Percentiles rank a stretch among this genome's conserved stretches.
Conservation (phyloP, 345 rosid genomes). For the Aurinia saxatilis region DNA sequence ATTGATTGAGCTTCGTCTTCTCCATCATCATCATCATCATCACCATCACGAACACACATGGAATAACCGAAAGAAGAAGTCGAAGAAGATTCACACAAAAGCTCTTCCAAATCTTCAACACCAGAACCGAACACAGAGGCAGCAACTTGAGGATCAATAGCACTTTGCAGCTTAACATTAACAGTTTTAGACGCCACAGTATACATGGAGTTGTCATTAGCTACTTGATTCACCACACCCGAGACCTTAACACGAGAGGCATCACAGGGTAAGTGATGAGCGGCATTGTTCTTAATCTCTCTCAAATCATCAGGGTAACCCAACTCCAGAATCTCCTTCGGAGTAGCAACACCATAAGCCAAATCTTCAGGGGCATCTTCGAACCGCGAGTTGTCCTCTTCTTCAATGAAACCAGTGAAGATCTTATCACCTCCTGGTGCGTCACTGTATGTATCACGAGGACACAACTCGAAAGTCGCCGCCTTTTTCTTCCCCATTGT, state of each 20-base stretch:
- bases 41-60: conserved; percentile 20
- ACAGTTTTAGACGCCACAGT: conserved; percentile 56
- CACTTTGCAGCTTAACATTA: conserved; percentile 49
- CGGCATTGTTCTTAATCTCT: conserved; percentile 68
- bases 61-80: conserved; percentile 77
- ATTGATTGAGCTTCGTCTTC: conserved; percentile 56
- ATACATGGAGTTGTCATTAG: conserved; percentile 39
- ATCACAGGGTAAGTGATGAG: conserved; percentile 59
- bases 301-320: conserved; percentile 92
- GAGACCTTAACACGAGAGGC: conserved; percentile 63
- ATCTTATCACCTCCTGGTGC: conserved; percentile 59
- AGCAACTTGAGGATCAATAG: conserved; percentile 76
- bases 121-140: conserved; percentile 85
- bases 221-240: conserved; percentile 30
- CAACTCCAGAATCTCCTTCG: conserved; percentile 73
- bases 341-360: no score
- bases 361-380: no score
- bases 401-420: conserved; percentile 34
- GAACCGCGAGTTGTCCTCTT: no score
- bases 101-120: conserved; percentile 64
- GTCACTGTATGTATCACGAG: conserved; percentile 69
- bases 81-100: conserved; percentile 43
- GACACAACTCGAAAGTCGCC: conserved; percentile 67
- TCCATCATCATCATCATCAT: conserved; percentile 43
- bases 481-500: conserved; percentile 80